A percentile compares a stretch with the other conserved stretches of the same genome.
phyloP scores from a whole-genome alignment of 148 eudicot species.

The Hydrangea macrophylla region DNA sequence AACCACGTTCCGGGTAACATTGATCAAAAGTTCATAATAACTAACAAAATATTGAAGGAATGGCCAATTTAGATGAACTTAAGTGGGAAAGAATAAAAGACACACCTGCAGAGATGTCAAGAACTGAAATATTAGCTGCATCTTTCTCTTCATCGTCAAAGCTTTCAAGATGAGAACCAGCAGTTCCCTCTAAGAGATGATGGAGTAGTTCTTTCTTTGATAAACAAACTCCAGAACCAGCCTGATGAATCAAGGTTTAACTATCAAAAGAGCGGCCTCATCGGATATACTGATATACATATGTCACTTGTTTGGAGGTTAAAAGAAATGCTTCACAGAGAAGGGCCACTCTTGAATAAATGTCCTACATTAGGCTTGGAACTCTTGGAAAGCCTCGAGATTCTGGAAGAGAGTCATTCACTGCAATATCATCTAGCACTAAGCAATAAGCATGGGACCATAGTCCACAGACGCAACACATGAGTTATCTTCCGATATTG shows the following conservation, averaged over 20 bases:
- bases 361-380: not conserved
- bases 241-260: slow-evolving; percentile 35
- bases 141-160: slow-evolving; percentile 40
- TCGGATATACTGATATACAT: too few species aligned
- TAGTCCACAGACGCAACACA: not conserved
- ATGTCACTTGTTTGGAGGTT: not conserved
- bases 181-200: slow-evolving; percentile 68
- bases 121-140: slow-evolving; percentile 18
- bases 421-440: not conserved
- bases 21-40: not conserved
- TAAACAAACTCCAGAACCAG: slow-evolving; percentile 51
- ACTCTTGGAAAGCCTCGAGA: not conserved
- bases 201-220: slow-evolving; percentile 57
- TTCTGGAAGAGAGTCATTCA: not conserved
- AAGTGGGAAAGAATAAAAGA: not conserved
- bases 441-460: not conserved
- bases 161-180: slow-evolving; percentile 56
- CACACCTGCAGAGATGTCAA: slow-evolving; percentile 37
- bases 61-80: not conserved
- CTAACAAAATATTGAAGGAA: not conserved
- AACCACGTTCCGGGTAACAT: too few species aligned
- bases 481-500: not conserved
- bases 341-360: not conserved
- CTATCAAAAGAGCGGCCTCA: not conserved
- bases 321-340: slow-evolving; percentile 2